phyloP scores from a whole-genome alignment of 2,329 filamentous ascomycete genomes.

The Aureobasidium sp. region DNA sequence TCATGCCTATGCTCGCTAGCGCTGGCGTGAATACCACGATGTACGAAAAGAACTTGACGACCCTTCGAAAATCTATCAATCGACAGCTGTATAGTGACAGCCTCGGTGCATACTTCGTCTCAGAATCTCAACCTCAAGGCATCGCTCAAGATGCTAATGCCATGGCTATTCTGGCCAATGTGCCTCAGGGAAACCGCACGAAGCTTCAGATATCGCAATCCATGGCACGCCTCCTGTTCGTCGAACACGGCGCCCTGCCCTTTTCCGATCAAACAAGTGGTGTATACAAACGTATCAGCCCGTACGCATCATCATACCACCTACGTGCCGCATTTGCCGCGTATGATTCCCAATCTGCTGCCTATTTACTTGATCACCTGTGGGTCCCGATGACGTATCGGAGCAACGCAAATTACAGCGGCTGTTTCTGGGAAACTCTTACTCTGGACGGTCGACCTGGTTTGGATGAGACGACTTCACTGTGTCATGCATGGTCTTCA shows the following conservation, averaged over 20 bases:
- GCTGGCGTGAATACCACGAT: neutral
- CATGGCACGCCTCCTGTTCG: neutral
- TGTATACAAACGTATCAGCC: neutral
- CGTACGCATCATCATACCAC: neutral
- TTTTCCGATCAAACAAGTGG: neutral
- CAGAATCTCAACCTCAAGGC: neutral
- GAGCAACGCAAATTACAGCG: neutral
- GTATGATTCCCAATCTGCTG: neutral
- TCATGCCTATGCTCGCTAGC: neutral
- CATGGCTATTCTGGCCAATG: neutral
- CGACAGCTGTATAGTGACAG: neutral
- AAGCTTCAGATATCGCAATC: neutral
- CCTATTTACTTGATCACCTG: neutral
- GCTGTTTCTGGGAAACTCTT: neutral
- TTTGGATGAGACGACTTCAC: neutral
- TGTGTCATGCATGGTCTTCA: neutral
- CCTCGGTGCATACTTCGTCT: neutral
- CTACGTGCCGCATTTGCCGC: neutral
- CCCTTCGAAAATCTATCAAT: neutral
- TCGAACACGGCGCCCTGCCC: neutral
- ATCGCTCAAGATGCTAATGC: neutral
- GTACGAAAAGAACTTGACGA: neutral
- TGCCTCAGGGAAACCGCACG: neutral
- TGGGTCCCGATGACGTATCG: neutral
- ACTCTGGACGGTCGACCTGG: neutral